Percentiles rank a stretch among this genome's conserved stretches.
Evolutionary conservation across 1,139 yeast genomes (phyloP).

Genomic region (Yamadazyma jaroonii): DNA sequence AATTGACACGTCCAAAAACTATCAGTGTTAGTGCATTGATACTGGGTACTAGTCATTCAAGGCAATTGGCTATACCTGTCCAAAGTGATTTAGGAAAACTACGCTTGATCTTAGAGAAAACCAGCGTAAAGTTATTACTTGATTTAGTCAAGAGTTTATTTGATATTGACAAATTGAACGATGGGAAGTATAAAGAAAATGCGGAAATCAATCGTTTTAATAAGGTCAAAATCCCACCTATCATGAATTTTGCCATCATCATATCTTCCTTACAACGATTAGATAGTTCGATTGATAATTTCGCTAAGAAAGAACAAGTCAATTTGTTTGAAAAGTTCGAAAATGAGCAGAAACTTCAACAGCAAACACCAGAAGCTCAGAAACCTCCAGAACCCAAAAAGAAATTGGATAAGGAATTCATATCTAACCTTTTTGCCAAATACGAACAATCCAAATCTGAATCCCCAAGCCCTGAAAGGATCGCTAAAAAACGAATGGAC

Average conservation of each 20-base stretch:
- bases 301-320: slow-evolving; percentile 25
- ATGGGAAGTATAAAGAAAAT: slow-evolving; percentile 18
- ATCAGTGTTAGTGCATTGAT: slow-evolving; percentile 21
- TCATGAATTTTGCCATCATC: slow-evolving; percentile 48
- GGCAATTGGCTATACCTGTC: slow-evolving; percentile 44
- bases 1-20: slow-evolving; percentile 22
- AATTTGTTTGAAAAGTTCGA: slow-evolving; percentile 21
- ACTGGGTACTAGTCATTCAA: slow-evolving; percentile 33
- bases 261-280: slow-evolving; percentile 51
- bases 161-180: slow-evolving; percentile 23
- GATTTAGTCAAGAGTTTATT: slow-evolving; percentile 28
- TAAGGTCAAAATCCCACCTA: slow-evolving; percentile 41
- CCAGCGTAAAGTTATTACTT: slow-evolving; percentile 30
- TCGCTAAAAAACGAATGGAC: slow-evolving; percentile 3
- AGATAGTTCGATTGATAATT: slow-evolving; percentile 47
- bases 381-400: slow-evolving; percentile 6
- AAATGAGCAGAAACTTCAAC: background rate
- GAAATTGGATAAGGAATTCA: slow-evolving; percentile 15
- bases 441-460: slow-evolving; percentile 16
- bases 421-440: slow-evolving; percentile 21
- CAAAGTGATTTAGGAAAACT: slow-evolving; percentile 39
- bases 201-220: slow-evolving; percentile 11
- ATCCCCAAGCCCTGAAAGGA: slow-evolving; percentile 2
- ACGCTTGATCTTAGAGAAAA: slow-evolving; percentile 23
- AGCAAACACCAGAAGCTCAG: background rate